These are phyloP conservation scores for Xylariales sp. DNA, from an alignment of 2,329 filamentous ascomycete species.

Conservation along the genomic window DNA sequence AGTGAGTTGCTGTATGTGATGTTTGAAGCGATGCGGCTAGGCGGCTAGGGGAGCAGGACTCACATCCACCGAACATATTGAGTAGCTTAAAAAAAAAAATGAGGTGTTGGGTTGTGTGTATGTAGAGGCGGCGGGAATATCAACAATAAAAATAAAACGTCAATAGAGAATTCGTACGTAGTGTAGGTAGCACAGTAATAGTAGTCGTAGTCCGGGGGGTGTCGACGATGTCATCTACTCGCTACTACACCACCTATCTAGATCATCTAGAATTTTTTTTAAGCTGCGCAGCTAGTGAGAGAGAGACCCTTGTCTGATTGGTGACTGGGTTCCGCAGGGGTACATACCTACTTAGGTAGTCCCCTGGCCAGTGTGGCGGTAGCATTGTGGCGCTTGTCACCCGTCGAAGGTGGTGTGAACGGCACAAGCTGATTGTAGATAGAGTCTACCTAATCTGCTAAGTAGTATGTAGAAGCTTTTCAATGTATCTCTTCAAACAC, in stretches of 20 bases:
- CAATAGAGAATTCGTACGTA: conserved; percentile 5
- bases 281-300: background rate
- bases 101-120: background rate
- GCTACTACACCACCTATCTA: background rate
- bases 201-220: conserved; percentile 6
- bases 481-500: too few species aligned
- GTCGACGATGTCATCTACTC: conserved; percentile 15
- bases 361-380: conserved; percentile 20
- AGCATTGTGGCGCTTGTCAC: conserved; percentile 24
- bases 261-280: conserved; percentile 18
- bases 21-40: conserved; percentile 3
- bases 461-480: too few species aligned
- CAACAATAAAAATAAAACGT: background rate
- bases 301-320: conserved; percentile 2
- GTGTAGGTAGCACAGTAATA: background rate
- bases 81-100: background rate
- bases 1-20: conserved; percentile 7
- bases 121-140: background rate
- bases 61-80: conserved; percentile 48
- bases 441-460: too few species aligned
- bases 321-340: background rate
- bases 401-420: too few species aligned
- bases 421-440: too few species aligned
- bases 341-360: background rate
- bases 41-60: conserved; percentile 16